Conservation (phyloP, 768 basidiomycete genomes). For the Mycena belliarum region DNA sequence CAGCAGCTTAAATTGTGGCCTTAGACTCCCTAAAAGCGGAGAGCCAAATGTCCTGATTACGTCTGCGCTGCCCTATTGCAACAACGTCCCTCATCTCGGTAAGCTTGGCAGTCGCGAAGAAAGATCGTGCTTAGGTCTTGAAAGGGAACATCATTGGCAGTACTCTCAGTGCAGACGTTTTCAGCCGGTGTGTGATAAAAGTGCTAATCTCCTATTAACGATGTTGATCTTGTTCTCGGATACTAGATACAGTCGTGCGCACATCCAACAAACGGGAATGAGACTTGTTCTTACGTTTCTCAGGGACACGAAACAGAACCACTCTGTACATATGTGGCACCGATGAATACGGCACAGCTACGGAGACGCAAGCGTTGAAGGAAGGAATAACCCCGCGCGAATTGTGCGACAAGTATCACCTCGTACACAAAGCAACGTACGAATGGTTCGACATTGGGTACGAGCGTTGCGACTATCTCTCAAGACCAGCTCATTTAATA, state of each 20-base stretch:
- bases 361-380: conserved; percentile 94
- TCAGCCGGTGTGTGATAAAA: conserved; percentile 73
- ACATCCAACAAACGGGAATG: not conserved
- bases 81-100: conserved; percentile 97
- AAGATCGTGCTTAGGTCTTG: conserved; percentile 11
- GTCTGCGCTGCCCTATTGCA: conserved; percentile 94
- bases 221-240: not conserved
- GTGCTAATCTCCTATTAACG: not conserved
- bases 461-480: conserved; percentile 23
- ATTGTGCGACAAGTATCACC: conserved; percentile 90
- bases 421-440: conserved; percentile 89
- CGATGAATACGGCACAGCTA: conserved; percentile 99
- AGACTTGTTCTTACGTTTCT: conserved; percentile 1
- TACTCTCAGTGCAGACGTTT: conserved; percentile 95
- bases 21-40: conserved; percentile 74
- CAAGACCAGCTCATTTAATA: not conserved
- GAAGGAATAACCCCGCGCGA: conserved; percentile 77
- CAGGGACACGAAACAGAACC: conserved; percentile 78
- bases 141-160: conserved; percentile 92
- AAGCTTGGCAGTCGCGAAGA: conserved; percentile 27
- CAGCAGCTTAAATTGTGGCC: conserved; percentile 4
- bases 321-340: conserved; percentile 97
- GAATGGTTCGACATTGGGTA: conserved; percentile 97
- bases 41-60: conserved; percentile 90
- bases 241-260: conserved; percentile 62